Evolutionary conservation across 2,329 filamentous ascomycete genomes (phyloP).

Genomic region (Periconia sp.): DNA sequence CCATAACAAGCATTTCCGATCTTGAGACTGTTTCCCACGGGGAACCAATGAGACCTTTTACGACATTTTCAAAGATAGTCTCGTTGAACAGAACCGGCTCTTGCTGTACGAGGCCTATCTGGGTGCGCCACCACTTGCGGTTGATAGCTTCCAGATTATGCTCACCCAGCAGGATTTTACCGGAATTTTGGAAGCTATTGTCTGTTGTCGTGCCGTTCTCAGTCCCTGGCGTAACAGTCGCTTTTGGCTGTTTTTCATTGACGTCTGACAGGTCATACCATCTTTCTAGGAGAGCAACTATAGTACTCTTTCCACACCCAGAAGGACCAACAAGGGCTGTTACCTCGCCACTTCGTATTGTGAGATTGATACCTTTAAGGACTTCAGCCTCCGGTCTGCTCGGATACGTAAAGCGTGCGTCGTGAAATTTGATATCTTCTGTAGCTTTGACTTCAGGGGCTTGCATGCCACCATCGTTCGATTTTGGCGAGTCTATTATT

Average conservation of each 20-base stretch:
- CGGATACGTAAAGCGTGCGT: constrained; percentile 88
- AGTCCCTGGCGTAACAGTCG: neutral
- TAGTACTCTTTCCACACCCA: constrained; percentile 88
- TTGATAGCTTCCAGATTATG: constrained; percentile 78
- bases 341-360: constrained; percentile 81
- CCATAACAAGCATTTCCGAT: constrained; percentile 67
- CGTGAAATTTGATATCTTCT: constrained; percentile 68
- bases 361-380: constrained; percentile 76
- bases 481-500: constrained; percentile 14
- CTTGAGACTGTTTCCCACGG: constrained; percentile 51
- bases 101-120: constrained; percentile 73
- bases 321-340: constrained; percentile 92
- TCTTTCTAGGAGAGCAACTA: constrained; percentile 84
- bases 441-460: constrained; percentile 10
- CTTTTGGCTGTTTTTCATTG: neutral
- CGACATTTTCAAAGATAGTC: constrained; percentile 68
- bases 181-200: neutral
- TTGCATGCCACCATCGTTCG: constrained; percentile 1
- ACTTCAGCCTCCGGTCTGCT: constrained; percentile 84
- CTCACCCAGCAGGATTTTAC: constrained; percentile 56
- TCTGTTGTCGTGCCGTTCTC: neutral
- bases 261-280: constrained; percentile 62
- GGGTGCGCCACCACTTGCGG: constrained; percentile 82
- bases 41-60: constrained; percentile 73
- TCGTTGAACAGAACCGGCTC: constrained; percentile 32